Evolutionary conservation across 495 filamentous ascomycete genomes (phyloP), one percentile per base, ranked within the genome.

Genomic region (Thozetella sp.): DNA sequence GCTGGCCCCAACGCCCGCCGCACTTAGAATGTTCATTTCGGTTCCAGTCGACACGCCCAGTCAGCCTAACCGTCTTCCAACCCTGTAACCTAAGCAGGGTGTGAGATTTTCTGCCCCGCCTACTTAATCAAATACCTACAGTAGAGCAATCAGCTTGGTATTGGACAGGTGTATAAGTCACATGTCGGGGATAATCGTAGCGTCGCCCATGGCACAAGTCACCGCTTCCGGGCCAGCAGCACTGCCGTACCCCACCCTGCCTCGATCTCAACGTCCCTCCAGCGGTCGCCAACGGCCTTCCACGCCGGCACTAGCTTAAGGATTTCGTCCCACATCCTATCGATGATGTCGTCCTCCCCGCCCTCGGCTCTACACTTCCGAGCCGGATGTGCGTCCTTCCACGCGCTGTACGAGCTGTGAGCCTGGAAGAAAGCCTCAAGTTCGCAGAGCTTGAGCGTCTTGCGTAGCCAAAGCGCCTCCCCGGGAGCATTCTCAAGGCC

Each of bases 371-470:
- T 72, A 23, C 72, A 73, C 61, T 76, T 80, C 19, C 25, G 60
- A 40, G 73, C 74, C 11, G 79, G 74, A 68, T 84, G 70, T 11
- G 67, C 76, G 23, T 76, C 70, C 63, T 78, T 77, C 86, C 85
- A 90, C 23, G 68, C 74, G 65, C 77, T 80, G 63, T 76, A 85
- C 17, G 73, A 59, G 58, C 83, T 85, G 63, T 80, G 88, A 0
- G 87, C 89, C 63, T 80, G 68, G 51, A 77, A 45, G 70, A 85
- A 89, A 22, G 69, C 71, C 69, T 86, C 84, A 46, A 83, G 67
- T 63, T 82, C 78, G 6, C 80, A 80, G 3, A 89, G 62, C 65
- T 68, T 81, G 69, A 86, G 67, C 22, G 56, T 79, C 72, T 76
- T 81, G 50, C 67, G 66, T 65, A 89, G 67, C 69, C 86, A 82